phyloP scores from a whole-genome alignment of 164 flowering plant species.

The Chimonanthus praecox region DNA sequence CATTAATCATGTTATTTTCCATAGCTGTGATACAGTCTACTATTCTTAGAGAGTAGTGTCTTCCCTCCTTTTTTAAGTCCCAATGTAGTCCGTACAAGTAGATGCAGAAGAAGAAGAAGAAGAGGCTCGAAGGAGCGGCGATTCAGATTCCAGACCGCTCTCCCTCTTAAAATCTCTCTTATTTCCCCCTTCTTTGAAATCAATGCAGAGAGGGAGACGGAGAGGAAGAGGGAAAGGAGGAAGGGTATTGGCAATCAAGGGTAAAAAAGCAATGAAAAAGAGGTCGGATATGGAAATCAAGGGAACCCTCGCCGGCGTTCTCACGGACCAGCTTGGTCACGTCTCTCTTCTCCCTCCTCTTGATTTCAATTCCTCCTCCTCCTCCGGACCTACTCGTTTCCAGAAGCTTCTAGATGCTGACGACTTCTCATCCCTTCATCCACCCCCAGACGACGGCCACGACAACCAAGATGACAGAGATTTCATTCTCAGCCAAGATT shows the following conservation, averaged over 20 bases:
- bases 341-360: slow-evolving; percentile 21
- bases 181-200: background rate
- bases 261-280: background rate
- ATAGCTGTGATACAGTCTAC: too few species aligned
- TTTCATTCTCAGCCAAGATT: slow-evolving; percentile 90
- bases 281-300: slow-evolving; percentile 21
- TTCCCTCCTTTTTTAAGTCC: background rate
- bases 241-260: background rate
- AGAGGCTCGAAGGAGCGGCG: background rate
- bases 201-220: slow-evolving; percentile 7
- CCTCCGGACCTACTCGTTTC: slow-evolving; percentile 20
- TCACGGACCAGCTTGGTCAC: slow-evolving; percentile 44
- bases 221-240: background rate
- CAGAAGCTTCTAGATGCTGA: slow-evolving; percentile 35
- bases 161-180: background rate
- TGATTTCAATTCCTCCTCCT: slow-evolving; percentile 10
- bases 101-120: too few species aligned
- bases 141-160: background rate
- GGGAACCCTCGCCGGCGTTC: slow-evolving; percentile 34
- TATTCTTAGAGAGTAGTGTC: too few species aligned
- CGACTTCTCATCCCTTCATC: slow-evolving; percentile 5
- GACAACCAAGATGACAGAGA: slow-evolving; percentile 44
- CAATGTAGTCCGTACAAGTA: background rate
- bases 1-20: too few species aligned
- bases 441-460: slow-evolving; percentile 3